Evolutionary conservation across 192 early-diverging fungal genomes (phyloP).

Genomic region (Gamsiella multidivaricata): DNA sequence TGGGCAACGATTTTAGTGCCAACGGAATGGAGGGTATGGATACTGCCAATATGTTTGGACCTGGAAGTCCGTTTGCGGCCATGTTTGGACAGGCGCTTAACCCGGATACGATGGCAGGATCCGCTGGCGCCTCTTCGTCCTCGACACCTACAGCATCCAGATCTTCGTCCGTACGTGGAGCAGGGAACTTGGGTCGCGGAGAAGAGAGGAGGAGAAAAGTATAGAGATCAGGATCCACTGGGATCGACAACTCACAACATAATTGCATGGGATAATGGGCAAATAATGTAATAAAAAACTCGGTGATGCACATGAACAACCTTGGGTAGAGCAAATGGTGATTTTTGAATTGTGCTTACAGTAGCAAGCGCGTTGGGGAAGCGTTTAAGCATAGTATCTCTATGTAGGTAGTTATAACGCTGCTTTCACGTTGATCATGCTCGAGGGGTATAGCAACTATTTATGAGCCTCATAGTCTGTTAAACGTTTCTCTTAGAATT

Average conservation of each 20-base stretch:
- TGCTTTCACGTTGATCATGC: too few relatives aligned
- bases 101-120: conserved; percentile 16
- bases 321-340: too few relatives aligned
- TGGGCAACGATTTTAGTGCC: conserved; percentile 22
- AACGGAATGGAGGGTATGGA: conserved; percentile 21
- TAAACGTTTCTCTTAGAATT: too few relatives aligned
- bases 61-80: conserved; percentile 7
- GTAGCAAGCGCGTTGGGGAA: too few relatives aligned
- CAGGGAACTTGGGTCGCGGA: conserved; percentile 42
- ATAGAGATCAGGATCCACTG: neutral
- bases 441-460: too few relatives aligned
- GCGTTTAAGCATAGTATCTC: too few relatives aligned
- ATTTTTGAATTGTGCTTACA: too few relatives aligned
- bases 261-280: too few relatives aligned
- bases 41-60: conserved; percentile 16
- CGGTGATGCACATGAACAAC: too few relatives aligned
- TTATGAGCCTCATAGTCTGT: too few relatives aligned
- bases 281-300: neutral
- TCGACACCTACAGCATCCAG: conserved; percentile 19
- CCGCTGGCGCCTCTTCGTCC: neutral
- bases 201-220: conserved; percentile 52
- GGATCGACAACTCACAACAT: neutral
- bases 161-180: conserved; percentile 42
- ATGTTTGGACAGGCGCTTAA: conserved; percentile 33
- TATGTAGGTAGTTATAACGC: too few relatives aligned